Evolutionary conservation across 441 rosid species (phyloP).

Genomic region (Eutrema salsugineum): DNA sequence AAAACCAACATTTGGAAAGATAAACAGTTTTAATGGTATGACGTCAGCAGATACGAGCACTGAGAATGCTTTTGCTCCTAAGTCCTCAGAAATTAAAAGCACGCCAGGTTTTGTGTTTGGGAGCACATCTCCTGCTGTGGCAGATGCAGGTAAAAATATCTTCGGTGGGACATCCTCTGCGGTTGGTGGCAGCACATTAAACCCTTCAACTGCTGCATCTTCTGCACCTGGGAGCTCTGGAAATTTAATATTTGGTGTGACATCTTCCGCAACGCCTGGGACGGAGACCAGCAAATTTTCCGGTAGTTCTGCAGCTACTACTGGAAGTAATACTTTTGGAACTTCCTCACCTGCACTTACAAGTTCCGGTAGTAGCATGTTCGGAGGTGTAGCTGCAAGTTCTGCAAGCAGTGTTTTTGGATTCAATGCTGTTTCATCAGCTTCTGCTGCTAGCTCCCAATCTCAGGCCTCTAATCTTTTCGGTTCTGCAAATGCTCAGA

Average conservation of each 20-base stretch:
- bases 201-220: conserved; percentile 25
- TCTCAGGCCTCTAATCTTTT: conserved; percentile 46
- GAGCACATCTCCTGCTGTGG: conserved; percentile 23
- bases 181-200: conserved; percentile 26
- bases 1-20: conserved; percentile 33
- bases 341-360: conserved; percentile 26
- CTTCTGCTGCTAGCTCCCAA: conserved; percentile 38
- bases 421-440: conserved; percentile 31
- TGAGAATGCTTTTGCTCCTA: conserved; percentile 30
- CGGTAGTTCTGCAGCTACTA: conserved; percentile 16
- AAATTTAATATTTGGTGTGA: conserved; percentile 30
- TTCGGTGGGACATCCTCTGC: conserved; percentile 38
- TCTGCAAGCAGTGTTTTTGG: conserved; percentile 30
- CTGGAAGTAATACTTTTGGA: conserved; percentile 31
- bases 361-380: conserved; percentile 34
- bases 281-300: conserved; percentile 30
- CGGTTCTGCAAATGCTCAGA: conserved; percentile 37
- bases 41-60: conserved; percentile 35
- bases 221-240: conserved; percentile 23
- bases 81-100: conserved; percentile 29
- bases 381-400: conserved; percentile 44
- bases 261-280: conserved; percentile 34
- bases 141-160: conserved; percentile 28
- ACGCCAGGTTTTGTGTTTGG: conserved; percentile 25
- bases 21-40: conserved; percentile 25